Evolutionary conservation across 345 rosid genomes (phyloP), one percentile per base, ranked within the genome.

Genomic region (Gossypium australe): DNA sequence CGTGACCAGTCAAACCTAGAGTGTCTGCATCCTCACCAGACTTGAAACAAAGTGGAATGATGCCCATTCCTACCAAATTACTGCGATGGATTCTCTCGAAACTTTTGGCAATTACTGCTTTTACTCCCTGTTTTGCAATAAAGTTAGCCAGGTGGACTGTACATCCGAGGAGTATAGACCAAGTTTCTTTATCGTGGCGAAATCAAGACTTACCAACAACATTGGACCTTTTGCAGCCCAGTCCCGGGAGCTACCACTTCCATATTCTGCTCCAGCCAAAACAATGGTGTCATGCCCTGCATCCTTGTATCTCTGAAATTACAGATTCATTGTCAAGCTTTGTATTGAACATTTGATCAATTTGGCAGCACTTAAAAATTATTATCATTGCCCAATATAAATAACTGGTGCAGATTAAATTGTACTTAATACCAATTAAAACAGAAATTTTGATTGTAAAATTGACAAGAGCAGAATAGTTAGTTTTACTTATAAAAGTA

Each of bases 221-320:
- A 93, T 89, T 22, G 99, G 99, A 77, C 99, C 99, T 87, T 95
- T 95, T 65, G 99, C 98, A 77, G 99, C 99, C 99, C 99, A 95
- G 85, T 95, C 99, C 72, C 99, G 86, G 25, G 99, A 95, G 85
- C 99, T 95, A 85, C 99, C 99, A 76, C 99, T 95, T 81, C 98
- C 98, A 63, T 95, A 95, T 79, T 95, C 99, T 1, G 98, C 97
- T 81, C 99, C 98, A 80, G 99, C 99, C 65, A 95, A 80, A 73
- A 95, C 77, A 70, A 95, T 87, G 77, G 99, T 93, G 79, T 84
- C 94, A 8, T 84, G 87, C 20, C 98, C 97, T 34, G 88, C 86
- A 38, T 43, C 58, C 81, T 90, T 95, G 94, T 95, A 95, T 76
- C 77, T 95, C 98, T 95, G 92, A 78, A 80, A 83, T 51, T 43